Conservation (phyloP, 2,329 filamentous ascomycete species). For the Purpureocillium lavendulum region DNA sequence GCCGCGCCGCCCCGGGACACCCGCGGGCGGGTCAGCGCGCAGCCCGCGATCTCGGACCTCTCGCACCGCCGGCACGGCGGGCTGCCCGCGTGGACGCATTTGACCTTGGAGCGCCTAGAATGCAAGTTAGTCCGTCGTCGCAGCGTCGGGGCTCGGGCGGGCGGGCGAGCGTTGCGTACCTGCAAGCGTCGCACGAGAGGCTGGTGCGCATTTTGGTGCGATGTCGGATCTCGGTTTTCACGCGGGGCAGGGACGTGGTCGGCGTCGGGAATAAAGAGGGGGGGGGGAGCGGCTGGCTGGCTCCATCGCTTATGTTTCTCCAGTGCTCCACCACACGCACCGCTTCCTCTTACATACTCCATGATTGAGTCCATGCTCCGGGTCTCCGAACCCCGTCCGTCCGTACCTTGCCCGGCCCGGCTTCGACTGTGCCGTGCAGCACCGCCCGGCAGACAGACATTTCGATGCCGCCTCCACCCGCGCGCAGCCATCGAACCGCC, state of each 20-base stretch:
- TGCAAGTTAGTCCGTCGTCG: neutral
- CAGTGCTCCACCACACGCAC: no score
- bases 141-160: neutral
- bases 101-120: slow-evolving; percentile 23
- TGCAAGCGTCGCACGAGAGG: slow-evolving; percentile 23
- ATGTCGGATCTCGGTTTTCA: slow-evolving; percentile 1
- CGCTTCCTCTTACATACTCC: no score
- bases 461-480: no score
- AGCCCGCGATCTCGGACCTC: slow-evolving; percentile 15
- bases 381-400: no score
- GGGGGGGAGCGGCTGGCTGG: no score
- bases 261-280: neutral
- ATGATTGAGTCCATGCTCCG: no score
- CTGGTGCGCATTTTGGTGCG: slow-evolving; percentile 21
- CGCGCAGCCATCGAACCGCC: no score
- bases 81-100: slow-evolving; percentile 21
- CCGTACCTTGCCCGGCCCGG: no score
- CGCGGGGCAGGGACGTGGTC: neutral
- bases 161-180: no score
- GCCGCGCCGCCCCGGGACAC: neutral
- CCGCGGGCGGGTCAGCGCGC: slow-evolving; percentile 15
- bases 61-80: slow-evolving; percentile 22
- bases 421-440: no score
- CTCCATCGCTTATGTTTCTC: no score
- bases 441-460: no score